Evolutionary conservation across 176 grass and related monocot species (phyloP), one percentile per base, ranked within the genome.

Genomic region (Rhynchospora tenuis): DNA sequence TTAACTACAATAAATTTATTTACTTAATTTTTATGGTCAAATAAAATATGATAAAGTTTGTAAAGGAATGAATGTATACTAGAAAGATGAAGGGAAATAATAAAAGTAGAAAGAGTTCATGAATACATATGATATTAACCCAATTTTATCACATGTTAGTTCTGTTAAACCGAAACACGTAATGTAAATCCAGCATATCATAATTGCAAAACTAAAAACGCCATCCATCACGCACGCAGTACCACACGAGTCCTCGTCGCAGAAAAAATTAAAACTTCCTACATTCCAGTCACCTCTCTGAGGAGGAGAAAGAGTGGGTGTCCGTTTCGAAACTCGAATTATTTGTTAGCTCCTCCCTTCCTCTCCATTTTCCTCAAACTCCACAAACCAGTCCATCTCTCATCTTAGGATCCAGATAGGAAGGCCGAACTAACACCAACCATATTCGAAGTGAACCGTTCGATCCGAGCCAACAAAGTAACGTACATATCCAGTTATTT

Each of bases 271-370:
- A 7, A 80, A 9, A 54, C 15, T 59, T 55, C 13, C 55, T 45
- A 80, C 27, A 61, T 80, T 59, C 46, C 51, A 43, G 76, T 60
- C 52, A 58, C 19, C 76, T n/a, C n/a, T 58, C 76, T 60, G 28
- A 59, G 31, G 28, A 59, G 31, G 56, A 79, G 26, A 80, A 22
- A n/a, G 54, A 31, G 51, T 58, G 54, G 51, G 76, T 79, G 76
- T 79, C 20, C 56, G 76, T 79, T 79, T 79, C 15, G 27, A 80
- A 60, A 79, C 48, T 38, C 43, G 17, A n/a, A 80, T 38, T 28
- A 6, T 80, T 13, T 12, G 55, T 59, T 59, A 7, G 14, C 7
- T 9, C 65, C 43, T 5, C 65, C 38, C 28, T 42, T 42, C 17
- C 33, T 69, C 66, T 69, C 66, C 66, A 69, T 31, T 69, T 69